These are phyloP conservation scores for Aspergillus sp. DNA, from an alignment of 2,329 filamentous ascomycete genomes.

Conservation along the genomic window DNA sequence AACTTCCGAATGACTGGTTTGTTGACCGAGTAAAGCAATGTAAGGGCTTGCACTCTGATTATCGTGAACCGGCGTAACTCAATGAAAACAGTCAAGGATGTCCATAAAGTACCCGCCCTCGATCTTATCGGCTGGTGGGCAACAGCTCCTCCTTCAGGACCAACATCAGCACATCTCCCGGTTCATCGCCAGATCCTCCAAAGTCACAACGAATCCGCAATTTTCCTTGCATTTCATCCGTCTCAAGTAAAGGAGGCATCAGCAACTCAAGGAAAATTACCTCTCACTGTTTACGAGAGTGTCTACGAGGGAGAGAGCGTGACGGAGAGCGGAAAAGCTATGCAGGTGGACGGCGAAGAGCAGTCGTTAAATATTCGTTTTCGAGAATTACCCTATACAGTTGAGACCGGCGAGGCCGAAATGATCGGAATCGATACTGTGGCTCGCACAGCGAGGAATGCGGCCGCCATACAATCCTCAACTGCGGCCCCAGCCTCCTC, in stretches of 20 bases:
- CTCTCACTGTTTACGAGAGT: conserved; percentile 87
- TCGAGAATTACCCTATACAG: conserved; percentile 77
- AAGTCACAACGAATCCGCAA: conserved; percentile 77
- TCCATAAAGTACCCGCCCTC: conserved; percentile 79
- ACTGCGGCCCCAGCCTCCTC: conserved; percentile 12
- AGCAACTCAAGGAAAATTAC: conserved; percentile 73
- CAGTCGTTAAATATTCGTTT: conserved; percentile 67
- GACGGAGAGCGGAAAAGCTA: conserved; percentile 60
- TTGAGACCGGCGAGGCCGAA: conserved; percentile 93
- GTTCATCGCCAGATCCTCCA: conserved; percentile 77
- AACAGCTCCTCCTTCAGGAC: conserved; percentile 70
- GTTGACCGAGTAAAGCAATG: conserved; percentile 77
- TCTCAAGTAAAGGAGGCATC: conserved; percentile 52
- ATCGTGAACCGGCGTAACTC: background rate
- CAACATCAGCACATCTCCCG: conserved; percentile 64
- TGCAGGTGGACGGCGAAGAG: conserved; percentile 69
- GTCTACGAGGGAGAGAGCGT: conserved; percentile 69
- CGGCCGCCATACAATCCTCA: conserved; percentile 57
- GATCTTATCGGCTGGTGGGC: conserved; percentile 94
- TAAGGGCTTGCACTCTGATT: conserved; percentile 45
- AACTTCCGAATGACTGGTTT: conserved; percentile 73
- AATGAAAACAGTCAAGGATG: conserved; percentile 68
- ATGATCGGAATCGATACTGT: conserved; percentile 98
- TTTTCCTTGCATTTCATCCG: conserved; percentile 85
- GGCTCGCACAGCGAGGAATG: conserved; percentile 79